Base-by-base conservation (phyloP, 169 alveolate genomes). In the Cryptosporidium muris region DNA sequence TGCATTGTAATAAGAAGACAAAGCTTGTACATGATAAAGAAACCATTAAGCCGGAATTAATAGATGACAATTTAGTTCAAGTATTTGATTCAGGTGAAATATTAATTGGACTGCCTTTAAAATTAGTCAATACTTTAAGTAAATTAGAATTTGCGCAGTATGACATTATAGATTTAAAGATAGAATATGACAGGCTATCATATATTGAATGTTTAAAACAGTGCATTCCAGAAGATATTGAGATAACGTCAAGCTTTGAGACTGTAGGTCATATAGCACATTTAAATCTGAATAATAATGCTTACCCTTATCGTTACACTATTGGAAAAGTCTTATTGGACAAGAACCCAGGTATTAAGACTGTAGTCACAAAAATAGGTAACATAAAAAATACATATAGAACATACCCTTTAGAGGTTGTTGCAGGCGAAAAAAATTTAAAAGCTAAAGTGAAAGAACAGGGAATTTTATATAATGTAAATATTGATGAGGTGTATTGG, bases 191-290 rank as follows among this genome's bases (percentile, higher is more conserved):
- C 48, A 58, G 60, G 38, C 49, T 74, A 34, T 56, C 85, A 1
- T 74, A 74, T 36, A 4, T 56, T 2, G 85, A 74, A 14, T 74
- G 85, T n/a, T 58, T 64, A 5, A 74, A 49, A 60, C 85, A 74
- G 16, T 56, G 58, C 14, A 60, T 74, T 45, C 68, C 88, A 9
- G 90, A 64, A 8, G 62, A 66, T 36, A 81, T 65, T 51, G 90
- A 65, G 40, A 53, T 92, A 6, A 94, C 94, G 2, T 82, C 92
- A 25, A 94, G 96, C 37, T 93, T 92, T 65, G 96, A 93, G 89
- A 90, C 93, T 6, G 74, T 92, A 6, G 96, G 96, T 34, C 93
- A 93, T 82, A 90, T 93, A 36, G 95, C 95, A 0, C 96, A 93
- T 65, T 56, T 90, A 81, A 93, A 93, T 80, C 63, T 93, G 64